Evolutionary conservation across 2,329 filamentous ascomycete genomes (phyloP), one percentile per base, ranked within the genome.

Genomic region (Myrmaecium sp.): DNA sequence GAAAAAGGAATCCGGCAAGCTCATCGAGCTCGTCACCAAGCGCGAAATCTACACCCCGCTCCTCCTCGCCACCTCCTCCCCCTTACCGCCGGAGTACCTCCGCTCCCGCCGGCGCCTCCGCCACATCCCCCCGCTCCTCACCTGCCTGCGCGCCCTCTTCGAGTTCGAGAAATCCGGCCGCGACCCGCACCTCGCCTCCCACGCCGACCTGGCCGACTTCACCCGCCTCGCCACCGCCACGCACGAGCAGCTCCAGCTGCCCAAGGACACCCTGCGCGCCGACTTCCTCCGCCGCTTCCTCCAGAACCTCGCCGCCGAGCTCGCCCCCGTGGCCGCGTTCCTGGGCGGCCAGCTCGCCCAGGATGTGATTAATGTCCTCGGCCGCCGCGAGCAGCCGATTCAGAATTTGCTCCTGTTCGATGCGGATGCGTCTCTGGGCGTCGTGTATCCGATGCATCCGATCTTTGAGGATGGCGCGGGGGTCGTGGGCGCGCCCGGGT

Each of bases 371-470:
- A 95, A 95, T 43, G 84, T 94, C 17, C 66, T 95, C 5, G 82
- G 84, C 25, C 73, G 79, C 47, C 73, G 78, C 21, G 83, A 95
- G 55, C 89, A 94, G 51, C 89, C 89, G 1, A 77, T 98, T 21
- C 89, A 98, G 56, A 98, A 98, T 51, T 71, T 93, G 48, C 67
- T 93, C 26, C 60, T 95, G 12, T 93, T 95, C 42, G 83, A 95
- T 48, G 84, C 84, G 9, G 78, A 81, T 39, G 67, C 64, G 23
- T 78, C 80, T 52, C 69, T 79, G 36, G 80, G 77, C 0, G 72
- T 72, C 2, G 73, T 89, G 37, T 93, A 89, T 47, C 66, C 82
- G 2, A 60, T 95, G 21, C 81, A 91, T 45, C 80, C 82, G 0
- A 60, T 66, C 35, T 65, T 66, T n/a, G n/a, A n/a, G n/a, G n/a